Evolutionary conservation across 345 rosid species (phyloP).

Genomic region (Arabis alpina): DNA sequence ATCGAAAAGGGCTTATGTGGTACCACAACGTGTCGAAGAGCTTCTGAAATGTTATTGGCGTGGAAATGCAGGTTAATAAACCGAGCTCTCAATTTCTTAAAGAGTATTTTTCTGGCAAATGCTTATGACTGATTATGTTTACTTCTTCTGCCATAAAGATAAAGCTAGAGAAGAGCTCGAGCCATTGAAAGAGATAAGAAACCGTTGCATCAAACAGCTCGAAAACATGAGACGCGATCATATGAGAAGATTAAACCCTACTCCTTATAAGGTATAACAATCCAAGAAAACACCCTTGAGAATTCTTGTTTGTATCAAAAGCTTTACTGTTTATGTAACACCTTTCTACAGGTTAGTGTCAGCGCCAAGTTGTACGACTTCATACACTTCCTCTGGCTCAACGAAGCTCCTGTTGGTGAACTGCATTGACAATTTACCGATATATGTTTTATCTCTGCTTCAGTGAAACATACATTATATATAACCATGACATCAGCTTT

Average conservation of each 20-base stretch:
- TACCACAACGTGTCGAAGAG: conserved; percentile 89
- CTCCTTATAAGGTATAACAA: conserved; percentile 81
- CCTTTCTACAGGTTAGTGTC: conserved; percentile 74
- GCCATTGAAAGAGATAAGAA: conserved; percentile 66
- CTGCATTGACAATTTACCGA: conserved; percentile 49
- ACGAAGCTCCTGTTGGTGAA: conserved; percentile 98
- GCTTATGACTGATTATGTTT: conserved; percentile 12
- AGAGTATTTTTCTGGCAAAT: background rate
- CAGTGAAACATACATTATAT: background rate
- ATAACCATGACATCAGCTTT: conserved; percentile 13
- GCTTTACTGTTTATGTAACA: background rate
- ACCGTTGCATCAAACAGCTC: conserved; percentile 79
- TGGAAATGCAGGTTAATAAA: conserved; percentile 66
- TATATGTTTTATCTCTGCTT: background rate
- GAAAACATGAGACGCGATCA: conserved; percentile 92
- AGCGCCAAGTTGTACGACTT: conserved; percentile 86
- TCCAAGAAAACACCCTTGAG: conserved; percentile 1
- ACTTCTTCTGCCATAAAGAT: conserved; percentile 43
- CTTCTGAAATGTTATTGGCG: conserved; percentile 94
- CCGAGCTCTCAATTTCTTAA: background rate
- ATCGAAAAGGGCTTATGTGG: conserved; percentile 95
- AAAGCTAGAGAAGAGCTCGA: conserved; percentile 72
- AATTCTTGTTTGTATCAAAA: conserved; percentile 11
- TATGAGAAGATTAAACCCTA: conserved; percentile 90
- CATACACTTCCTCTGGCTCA: conserved; percentile 95